phyloP scores from a whole-genome alignment of 2,329 filamentous ascomycete genomes.

The Periglandula ipomoeae region DNA sequence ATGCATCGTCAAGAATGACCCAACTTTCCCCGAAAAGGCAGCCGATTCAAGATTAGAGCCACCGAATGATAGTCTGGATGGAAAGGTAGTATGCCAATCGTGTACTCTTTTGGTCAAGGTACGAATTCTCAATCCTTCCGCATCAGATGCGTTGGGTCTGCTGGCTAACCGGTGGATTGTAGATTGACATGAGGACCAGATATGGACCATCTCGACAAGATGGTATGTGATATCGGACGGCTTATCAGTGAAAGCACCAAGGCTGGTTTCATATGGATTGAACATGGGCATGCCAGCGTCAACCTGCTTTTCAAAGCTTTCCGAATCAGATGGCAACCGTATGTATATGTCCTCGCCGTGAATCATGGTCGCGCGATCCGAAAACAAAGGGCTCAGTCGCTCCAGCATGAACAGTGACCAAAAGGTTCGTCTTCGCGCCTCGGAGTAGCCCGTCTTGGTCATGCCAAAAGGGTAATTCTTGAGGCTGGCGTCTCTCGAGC shows the following conservation, averaged over 20 bases:
- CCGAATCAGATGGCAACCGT: conserved; percentile 52
- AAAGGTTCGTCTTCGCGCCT: conserved; percentile 61
- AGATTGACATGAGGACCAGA: conserved; percentile 56
- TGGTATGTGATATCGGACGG: conserved; percentile 46
- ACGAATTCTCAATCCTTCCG: conserved; percentile 28
- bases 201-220: conserved; percentile 51
- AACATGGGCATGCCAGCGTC: conserved; percentile 52
- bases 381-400: conserved; percentile 52
- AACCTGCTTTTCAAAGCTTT: conserved; percentile 51
- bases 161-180: conserved; percentile 39
- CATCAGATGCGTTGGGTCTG: conserved; percentile 17
- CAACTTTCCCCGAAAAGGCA: conserved; percentile 42
- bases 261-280: conserved; percentile 32
- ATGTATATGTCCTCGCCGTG: conserved; percentile 58
- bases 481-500: conserved; percentile 29
- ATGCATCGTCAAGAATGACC: conserved; percentile 55
- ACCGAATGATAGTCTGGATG: conserved; percentile 44
- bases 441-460: conserved; percentile 47
- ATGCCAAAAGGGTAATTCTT: conserved; percentile 47
- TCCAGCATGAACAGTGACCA: conserved; percentile 66
- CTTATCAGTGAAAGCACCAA: conserved; percentile 14
- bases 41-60: conserved; percentile 48
- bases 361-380: conserved; percentile 44
- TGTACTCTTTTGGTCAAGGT: conserved; percentile 41
- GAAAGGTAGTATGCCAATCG: conserved; percentile 50